Base-by-base conservation (phyloP, 306 rosid species). In the Cucumis hystrix region DNA sequence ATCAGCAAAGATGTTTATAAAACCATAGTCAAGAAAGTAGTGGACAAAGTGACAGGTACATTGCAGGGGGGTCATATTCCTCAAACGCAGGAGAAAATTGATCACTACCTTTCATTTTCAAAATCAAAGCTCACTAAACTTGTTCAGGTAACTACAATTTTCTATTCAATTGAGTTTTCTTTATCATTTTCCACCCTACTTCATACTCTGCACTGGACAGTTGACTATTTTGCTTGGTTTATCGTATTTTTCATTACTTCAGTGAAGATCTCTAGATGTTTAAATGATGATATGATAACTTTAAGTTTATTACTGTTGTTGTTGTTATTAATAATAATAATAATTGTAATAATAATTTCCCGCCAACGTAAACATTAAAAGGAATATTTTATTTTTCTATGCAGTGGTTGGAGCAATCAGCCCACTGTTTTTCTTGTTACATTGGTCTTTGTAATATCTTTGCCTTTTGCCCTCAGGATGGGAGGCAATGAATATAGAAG, bases 31-130 rank as follows among this genome's bases (percentile, higher is more conserved):
- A 92, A 95, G 93, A 95, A 92, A 79, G 97, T 91, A 77, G 89
- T 92, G 40, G 99, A 92, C 81, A 95, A 95, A 89, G 99, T 95
- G 77, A 88, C 91, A 9, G 74, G 87, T 55, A 75, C 97, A 16
- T 57, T 92, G 83, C 93, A 85, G 80, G 87, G 80, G 78, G 84
- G 82, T 82, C 88, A 83, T 75, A 79, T 90, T 81, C 99, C 97
- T 82, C 97, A 92, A 83, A 90, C 98, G 5, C 93, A 87, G 80
- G 98, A 95, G 85, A 92, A 86, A 91, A 92, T 95, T 65, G 98
- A 95, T 57, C 86, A 85, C 51, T 95, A 95, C 80, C 87, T 95
- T 80, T 87, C 92, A 57, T 52, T 74, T 79, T 92, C 98, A 16
- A 91, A 88, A 81, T 81, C 91, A 56, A 95, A 95, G 92, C 96